Conservation (phyloP, 2,329 filamentous ascomycete genomes). For the Penicillium aurantiogriseum region DNA sequence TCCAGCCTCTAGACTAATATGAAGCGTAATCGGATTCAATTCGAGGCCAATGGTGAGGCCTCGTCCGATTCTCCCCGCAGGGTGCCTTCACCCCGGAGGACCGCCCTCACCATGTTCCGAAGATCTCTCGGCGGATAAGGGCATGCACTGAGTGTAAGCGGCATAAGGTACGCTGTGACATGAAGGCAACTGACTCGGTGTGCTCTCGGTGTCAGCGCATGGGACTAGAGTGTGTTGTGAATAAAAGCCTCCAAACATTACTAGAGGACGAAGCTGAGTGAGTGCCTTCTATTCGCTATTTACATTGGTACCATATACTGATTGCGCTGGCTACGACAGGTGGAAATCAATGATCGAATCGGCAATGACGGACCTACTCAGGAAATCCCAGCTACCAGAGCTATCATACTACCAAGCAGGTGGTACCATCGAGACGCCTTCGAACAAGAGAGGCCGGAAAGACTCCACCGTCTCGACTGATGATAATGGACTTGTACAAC, state of each 20-base stretch:
- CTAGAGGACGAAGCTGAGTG: slow-evolving; percentile 51
- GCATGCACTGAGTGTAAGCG: slow-evolving; percentile 55
- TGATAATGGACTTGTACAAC: slow-evolving; percentile 21
- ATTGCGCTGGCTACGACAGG: slow-evolving; percentile 20
- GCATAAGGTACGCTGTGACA: slow-evolving; percentile 57
- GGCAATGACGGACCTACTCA: slow-evolving; percentile 40
- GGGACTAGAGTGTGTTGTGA: slow-evolving; percentile 51
- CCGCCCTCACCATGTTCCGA: slow-evolving; percentile 37
- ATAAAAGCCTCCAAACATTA: slow-evolving; percentile 53
- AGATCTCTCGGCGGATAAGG: slow-evolving; percentile 47
- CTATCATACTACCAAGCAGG: slow-evolving; percentile 39
- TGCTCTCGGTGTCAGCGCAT: slow-evolving; percentile 53
- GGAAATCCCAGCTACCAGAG: slow-evolving; percentile 38
- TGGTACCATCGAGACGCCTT: slow-evolving; percentile 30
- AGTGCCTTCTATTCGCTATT: slow-evolving; percentile 17
- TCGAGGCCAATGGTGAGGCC: slow-evolving; percentile 38
- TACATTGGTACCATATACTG: slow-evolving; percentile 4
- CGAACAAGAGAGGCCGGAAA: slow-evolving; percentile 34
- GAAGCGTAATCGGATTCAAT: slow-evolving; percentile 42
- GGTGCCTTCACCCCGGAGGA: slow-evolving; percentile 30
- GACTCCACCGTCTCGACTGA: slow-evolving; percentile 36
- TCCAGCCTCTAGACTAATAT: slow-evolving; percentile 22
- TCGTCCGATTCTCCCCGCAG: slow-evolving; percentile 37
- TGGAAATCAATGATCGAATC: slow-evolving; percentile 42
- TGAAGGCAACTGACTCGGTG: slow-evolving; percentile 49